Evolutionary conservation across 805 yeast genomes (phyloP).

Genomic region (Wilhelminamyces savonicus): DNA sequence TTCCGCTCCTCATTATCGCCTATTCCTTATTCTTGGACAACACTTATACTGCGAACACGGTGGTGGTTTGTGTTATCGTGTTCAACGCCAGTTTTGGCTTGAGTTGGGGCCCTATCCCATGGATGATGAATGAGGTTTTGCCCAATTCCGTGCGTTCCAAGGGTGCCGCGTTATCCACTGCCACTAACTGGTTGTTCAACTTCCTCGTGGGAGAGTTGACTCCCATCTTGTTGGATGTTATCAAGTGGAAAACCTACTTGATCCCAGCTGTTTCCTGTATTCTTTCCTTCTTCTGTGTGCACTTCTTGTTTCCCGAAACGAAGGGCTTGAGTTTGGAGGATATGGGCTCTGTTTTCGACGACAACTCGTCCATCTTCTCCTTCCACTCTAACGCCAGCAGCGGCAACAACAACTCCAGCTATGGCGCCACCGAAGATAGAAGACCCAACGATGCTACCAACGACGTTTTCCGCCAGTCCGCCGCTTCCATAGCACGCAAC

Average conservation of each 20-base stretch:
- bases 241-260: conserved; percentile 75
- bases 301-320: conserved; percentile 78
- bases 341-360: conserved; percentile 88
- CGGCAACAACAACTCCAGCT: conserved; percentile 3
- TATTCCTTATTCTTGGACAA: conserved; percentile 36
- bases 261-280: conserved; percentile 77
- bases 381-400: conserved; percentile 27
- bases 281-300: conserved; percentile 67
- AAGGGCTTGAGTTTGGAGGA: conserved; percentile 85
- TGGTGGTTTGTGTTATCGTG: conserved; percentile 69
- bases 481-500: conserved; percentile 42
- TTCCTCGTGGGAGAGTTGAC: conserved; percentile 90
- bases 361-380: conserved; percentile 34
- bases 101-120: conserved; percentile 93
- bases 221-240: conserved; percentile 71
- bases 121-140: conserved; percentile 86
- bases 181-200: conserved; percentile 90
- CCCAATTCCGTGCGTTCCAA: conserved; percentile 82
- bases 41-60: conserved; percentile 55
- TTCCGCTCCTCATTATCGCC: conserved; percentile 60
- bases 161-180: conserved; percentile 87
- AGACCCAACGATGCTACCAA: neutral
- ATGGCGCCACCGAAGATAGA: neutral
- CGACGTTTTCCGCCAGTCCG: conserved; percentile 20
- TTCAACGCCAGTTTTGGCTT: conserved; percentile 83